phyloP scores from a whole-genome alignment of 495 filamentous ascomycete genomes.

The Lophium mytilinum region DNA sequence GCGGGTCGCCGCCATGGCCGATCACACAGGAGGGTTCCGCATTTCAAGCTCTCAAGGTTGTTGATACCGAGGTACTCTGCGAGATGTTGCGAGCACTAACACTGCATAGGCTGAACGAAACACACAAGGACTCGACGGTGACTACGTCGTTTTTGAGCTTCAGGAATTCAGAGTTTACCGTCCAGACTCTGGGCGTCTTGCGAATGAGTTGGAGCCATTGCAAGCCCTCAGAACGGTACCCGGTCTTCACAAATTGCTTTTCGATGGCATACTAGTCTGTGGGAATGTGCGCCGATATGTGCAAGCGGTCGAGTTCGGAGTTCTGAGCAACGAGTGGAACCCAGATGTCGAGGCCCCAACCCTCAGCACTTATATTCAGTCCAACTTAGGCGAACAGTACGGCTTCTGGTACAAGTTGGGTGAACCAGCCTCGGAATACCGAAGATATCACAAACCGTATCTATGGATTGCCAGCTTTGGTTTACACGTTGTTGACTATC shows the following conservation, averaged over 20 bases:
- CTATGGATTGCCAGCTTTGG: slow-evolving; percentile 58
- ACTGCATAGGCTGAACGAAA: neutral
- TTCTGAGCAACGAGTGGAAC: slow-evolving; percentile 60
- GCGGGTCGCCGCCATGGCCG: neutral
- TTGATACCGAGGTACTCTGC: neutral
- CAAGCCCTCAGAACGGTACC: too few relatives aligned
- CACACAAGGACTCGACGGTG: too few relatives aligned
- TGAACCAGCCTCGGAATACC: slow-evolving; percentile 49
- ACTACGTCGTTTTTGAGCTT: neutral
- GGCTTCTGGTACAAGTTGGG: slow-evolving; percentile 55
- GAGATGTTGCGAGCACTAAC: neutral
- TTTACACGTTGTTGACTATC: slow-evolving; percentile 61
- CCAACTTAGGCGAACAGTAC: slow-evolving; percentile 25
- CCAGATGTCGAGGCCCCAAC: slow-evolving; percentile 36
- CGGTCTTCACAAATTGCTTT: slow-evolving; percentile 26
- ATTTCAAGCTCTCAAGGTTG: neutral
- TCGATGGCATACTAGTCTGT: slow-evolving; percentile 52
- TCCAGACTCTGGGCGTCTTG: slow-evolving; percentile 1
- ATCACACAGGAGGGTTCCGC: neutral
- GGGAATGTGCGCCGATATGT: slow-evolving; percentile 42
- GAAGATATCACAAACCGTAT: slow-evolving; percentile 50
- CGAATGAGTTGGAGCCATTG: slow-evolving; percentile 2
- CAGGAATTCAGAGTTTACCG: neutral
- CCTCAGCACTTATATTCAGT: slow-evolving; percentile 57
- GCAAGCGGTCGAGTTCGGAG: slow-evolving; percentile 44